Conservation (phyloP, 108 stramenopile species). For the Nitzschia sp. region DNA sequence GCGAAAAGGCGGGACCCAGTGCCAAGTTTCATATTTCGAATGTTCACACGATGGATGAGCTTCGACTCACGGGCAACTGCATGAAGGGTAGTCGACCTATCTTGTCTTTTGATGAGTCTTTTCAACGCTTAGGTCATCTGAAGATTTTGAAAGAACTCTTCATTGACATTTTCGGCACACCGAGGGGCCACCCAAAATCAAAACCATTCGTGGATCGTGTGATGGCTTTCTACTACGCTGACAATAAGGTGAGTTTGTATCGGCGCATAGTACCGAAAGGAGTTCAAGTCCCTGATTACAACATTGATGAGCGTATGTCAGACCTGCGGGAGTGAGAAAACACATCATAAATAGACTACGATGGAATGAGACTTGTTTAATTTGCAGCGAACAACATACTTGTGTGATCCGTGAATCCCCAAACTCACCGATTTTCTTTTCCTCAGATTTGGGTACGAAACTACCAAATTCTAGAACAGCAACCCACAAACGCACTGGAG, state of each 20-base stretch:
- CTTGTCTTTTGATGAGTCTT: constrained; percentile 91
- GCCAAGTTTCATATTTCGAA: constrained; percentile 96
- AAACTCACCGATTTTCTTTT: neutral
- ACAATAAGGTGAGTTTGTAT: constrained; percentile 82
- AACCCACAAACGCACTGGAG: constrained; percentile 79
- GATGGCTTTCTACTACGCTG: constrained; percentile 94
- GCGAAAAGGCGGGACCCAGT: constrained; percentile 78
- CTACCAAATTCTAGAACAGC: constrained; percentile 95
- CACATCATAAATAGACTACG: constrained; percentile 73
- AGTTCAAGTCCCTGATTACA: constrained; percentile 88
- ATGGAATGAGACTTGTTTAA: constrained; percentile 80
- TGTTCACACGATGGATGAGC: constrained; percentile 99
- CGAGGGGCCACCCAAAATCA: constrained; percentile 97
- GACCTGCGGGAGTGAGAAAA: constrained; percentile 78
- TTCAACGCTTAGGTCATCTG: constrained; percentile 65
- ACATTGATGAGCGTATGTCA: constrained; percentile 93
- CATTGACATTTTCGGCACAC: constrained; percentile 94
- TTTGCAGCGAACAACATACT: too few species aligned
- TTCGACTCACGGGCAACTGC: constrained; percentile 97
- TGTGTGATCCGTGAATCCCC: neutral
- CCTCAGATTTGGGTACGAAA: constrained; percentile 97
- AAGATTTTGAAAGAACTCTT: constrained; percentile 92
- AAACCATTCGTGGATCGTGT: constrained; percentile 99
- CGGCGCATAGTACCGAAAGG: neutral
- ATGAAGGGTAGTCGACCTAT: constrained; percentile 95